A percentile compares a stretch with the other conserved stretches of the same genome.
These are phyloP conservation scores for Colletotrichum orchidophilum DNA, from an alignment of 2,329 filamentous ascomycete species.

Conservation along the genomic window DNA sequence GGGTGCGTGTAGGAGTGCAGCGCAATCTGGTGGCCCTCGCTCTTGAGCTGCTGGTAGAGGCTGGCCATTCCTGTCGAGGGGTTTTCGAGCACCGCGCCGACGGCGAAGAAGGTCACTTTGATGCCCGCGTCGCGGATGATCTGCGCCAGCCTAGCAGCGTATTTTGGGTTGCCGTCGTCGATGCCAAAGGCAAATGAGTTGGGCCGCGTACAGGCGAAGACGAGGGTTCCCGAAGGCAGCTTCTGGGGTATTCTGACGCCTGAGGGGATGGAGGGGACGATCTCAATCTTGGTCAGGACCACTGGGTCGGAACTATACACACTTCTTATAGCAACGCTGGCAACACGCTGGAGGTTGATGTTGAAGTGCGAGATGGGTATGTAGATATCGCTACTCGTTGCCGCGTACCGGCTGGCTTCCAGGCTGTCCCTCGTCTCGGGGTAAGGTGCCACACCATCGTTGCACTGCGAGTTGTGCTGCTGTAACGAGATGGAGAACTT, in stretches of 20 bases:
- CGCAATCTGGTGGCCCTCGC: constrained; percentile 73
- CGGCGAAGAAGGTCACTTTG: constrained; percentile 77
- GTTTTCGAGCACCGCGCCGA: constrained; percentile 70
- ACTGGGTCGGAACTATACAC: constrained; percentile 66
- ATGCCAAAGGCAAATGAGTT: constrained; percentile 79
- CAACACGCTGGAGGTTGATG: constrained; percentile 63
- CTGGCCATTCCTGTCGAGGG: constrained; percentile 66
- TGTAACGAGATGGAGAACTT: constrained; percentile 72
- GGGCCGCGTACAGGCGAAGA: constrained; percentile 72
- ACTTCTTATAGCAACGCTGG: constrained; percentile 71
- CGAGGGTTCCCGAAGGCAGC: constrained; percentile 67
- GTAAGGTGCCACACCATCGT: constrained; percentile 63
- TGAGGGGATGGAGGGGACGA: constrained; percentile 63
- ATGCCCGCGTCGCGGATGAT: constrained; percentile 70
- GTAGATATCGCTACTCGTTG: constrained; percentile 65
- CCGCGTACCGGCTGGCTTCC: constrained; percentile 68
- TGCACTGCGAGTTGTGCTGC: constrained; percentile 71
- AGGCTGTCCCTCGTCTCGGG: constrained; percentile 75
- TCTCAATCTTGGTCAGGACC: constrained; percentile 66
- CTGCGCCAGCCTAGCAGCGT: constrained; percentile 56
- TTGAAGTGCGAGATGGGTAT: constrained; percentile 74
- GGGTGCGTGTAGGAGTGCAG: constrained; percentile 76
- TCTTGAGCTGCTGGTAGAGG: constrained; percentile 71
- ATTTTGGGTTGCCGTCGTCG: constrained; percentile 70
- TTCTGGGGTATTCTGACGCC: constrained; percentile 65